These are phyloP conservation scores for Aspergillus cavernicola DNA, from an alignment of 495 filamentous ascomycete genomes.

Conservation along the genomic window DNA sequence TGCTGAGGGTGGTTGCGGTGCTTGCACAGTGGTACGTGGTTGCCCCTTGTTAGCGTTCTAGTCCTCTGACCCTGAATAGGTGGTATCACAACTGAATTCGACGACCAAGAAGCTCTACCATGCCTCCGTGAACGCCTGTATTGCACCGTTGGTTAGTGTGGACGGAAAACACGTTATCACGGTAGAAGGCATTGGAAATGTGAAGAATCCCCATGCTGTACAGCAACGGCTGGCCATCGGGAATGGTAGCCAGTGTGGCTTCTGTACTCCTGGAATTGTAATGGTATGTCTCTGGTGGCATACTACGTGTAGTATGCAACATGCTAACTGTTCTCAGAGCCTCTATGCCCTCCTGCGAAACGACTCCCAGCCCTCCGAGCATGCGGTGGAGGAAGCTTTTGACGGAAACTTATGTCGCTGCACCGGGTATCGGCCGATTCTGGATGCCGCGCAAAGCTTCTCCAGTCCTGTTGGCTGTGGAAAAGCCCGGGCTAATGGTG, in stretches of 20 bases:
- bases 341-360: constrained; percentile 63
- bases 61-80: constrained; percentile 37
- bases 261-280: constrained; percentile 96
- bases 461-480: constrained; percentile 32
- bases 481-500: constrained; percentile 44
- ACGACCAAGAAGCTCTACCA: constrained; percentile 88
- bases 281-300: constrained; percentile 85
- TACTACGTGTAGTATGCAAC: not conserved
- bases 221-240: constrained; percentile 86
- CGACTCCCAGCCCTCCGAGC: constrained; percentile 44
- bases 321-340: constrained; percentile 54
- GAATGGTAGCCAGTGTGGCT: constrained; percentile 69
- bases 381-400: constrained; percentile 69
- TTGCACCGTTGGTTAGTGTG: constrained; percentile 85
- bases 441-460: constrained; percentile 79
- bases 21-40: constrained; percentile 82
- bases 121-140: constrained; percentile 88
- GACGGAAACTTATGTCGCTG: constrained; percentile 96
- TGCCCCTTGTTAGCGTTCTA: not conserved
- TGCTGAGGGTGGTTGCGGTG: constrained; percentile 93
- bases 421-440: constrained; percentile 90
- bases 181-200: constrained; percentile 92
- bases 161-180: constrained; percentile 99
- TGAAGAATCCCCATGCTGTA: constrained; percentile 80
- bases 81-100: constrained; percentile 87